Conservation (phyloP, 192 early-diverging fungal species). For the Mortierella alpina region DNA sequence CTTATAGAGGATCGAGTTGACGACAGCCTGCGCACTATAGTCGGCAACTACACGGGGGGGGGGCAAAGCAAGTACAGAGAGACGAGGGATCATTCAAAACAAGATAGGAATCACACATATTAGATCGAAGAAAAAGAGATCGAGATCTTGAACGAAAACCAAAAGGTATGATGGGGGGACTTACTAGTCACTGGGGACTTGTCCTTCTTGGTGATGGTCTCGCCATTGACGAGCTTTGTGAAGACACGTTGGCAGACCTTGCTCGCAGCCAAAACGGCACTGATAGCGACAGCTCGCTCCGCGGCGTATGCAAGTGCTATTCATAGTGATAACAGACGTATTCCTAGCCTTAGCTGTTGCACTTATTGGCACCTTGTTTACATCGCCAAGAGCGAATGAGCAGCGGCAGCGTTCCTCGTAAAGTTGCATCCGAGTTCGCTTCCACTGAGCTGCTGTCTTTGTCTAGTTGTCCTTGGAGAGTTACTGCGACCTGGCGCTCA, state of each 20-base stretch:
- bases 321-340: neutral
- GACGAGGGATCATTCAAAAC: neutral
- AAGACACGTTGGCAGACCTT: constrained; percentile 94
- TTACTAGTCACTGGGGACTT: constrained; percentile 95
- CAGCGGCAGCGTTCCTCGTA: too few relatives aligned
- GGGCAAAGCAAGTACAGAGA: neutral
- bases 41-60: constrained; percentile 79
- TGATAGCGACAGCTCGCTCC: constrained; percentile 87
- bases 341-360: neutral
- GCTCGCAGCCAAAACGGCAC: constrained; percentile 89
- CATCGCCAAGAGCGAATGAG: too few relatives aligned
- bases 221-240: constrained; percentile 78
- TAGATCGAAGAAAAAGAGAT: constrained; percentile 21
- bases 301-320: constrained; percentile 58
- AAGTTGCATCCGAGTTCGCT: too few relatives aligned
- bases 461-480: too few relatives aligned
- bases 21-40: constrained; percentile 94
- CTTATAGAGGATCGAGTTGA: constrained; percentile 82
- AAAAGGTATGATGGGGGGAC: neutral
- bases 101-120: constrained; percentile 9
- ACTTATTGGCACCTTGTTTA: too few relatives aligned
- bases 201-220: constrained; percentile 93
- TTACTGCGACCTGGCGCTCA: neutral
- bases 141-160: constrained; percentile 3
- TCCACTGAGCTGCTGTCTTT: too few relatives aligned